Evolutionary conservation across 108 stramenopile genomes (phyloP).

Genomic region (Fragilaria crotonensis): DNA sequence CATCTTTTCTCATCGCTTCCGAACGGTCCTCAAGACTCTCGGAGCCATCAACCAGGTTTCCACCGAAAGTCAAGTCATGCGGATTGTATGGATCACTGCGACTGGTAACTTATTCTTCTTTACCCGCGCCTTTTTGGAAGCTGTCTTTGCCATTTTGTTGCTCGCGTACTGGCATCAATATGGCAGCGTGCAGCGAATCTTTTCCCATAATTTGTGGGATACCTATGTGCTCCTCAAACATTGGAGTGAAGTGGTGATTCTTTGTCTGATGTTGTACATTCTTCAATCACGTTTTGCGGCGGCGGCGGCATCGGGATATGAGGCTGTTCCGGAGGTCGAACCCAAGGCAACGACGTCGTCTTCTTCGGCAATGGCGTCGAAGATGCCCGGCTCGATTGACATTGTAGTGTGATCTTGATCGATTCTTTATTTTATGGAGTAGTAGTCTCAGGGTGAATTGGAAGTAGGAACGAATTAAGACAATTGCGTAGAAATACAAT

Average conservation of each 20-base stretch:
- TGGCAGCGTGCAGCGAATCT: constrained; percentile 64
- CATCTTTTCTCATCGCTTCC: constrained; percentile 88
- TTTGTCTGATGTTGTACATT: constrained; percentile 89
- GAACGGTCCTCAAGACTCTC: constrained; percentile 88
- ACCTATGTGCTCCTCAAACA: constrained; percentile 84
- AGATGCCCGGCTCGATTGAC: too few relatives aligned
- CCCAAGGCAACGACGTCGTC: neutral
- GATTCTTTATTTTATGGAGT: too few relatives aligned
- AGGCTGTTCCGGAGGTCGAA: constrained; percentile 17
- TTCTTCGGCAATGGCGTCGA: too few relatives aligned
- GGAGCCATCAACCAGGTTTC: constrained; percentile 95
- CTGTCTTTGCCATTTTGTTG: constrained; percentile 60
- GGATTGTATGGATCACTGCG: constrained; percentile 93
- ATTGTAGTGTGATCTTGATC: too few relatives aligned
- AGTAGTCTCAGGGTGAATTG: too few relatives aligned
- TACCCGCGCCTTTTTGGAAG: constrained; percentile 83
- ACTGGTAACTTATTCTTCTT: constrained; percentile 94
- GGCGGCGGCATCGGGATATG: constrained; percentile 19
- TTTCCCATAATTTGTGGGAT: constrained; percentile 84
- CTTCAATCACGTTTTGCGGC: constrained; percentile 74
- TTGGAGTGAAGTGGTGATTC: constrained; percentile 76
- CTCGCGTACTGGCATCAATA: constrained; percentile 70
- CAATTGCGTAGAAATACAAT: too few relatives aligned
- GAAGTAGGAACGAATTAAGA: too few relatives aligned
- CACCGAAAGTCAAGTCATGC: constrained; percentile 89